These are phyloP conservation scores for Glomus cerebriforme DNA, from an alignment of 192 early-diverging fungal species.

Conservation along the genomic window DNA sequence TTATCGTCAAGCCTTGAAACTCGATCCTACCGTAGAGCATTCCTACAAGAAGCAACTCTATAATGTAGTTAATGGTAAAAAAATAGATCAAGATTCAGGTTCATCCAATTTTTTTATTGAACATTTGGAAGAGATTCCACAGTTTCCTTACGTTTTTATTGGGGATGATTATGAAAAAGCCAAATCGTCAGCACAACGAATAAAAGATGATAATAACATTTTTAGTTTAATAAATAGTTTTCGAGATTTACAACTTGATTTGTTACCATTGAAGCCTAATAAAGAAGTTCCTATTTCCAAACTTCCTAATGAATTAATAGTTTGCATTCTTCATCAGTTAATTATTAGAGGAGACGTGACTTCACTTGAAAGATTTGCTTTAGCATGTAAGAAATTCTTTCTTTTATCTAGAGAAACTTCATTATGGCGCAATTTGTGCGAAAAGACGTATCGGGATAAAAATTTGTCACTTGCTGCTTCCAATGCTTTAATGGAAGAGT, in stretches of 20 bases:
- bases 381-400: constrained; percentile 43
- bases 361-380: constrained; percentile 37
- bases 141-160: not conserved
- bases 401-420: constrained; percentile 36
- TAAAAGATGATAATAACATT: not conserved
- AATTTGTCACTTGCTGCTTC: not conserved
- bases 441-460: constrained; percentile 28
- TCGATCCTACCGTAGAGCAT: constrained; percentile 38
- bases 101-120: constrained; percentile 1
- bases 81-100: not conserved
- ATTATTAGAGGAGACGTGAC: constrained; percentile 32
- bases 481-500: constrained; percentile 6
- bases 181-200: not conserved
- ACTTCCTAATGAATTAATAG: constrained; percentile 43
- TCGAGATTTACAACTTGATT: constrained; percentile 17
- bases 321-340: constrained; percentile 33
- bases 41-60: constrained; percentile 36
- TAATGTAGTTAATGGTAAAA: not conserved
- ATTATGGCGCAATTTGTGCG: constrained; percentile 42
- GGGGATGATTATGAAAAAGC: not conserved
- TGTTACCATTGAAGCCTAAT: constrained; percentile 34
- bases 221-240: constrained; percentile 25
- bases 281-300: constrained; percentile 38
- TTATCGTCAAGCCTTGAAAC: constrained; percentile 41
- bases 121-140: constrained; percentile 19